Conservation (phyloP, 352 stramenopile genomes). For the Pythium pectinolyticum region DNA sequence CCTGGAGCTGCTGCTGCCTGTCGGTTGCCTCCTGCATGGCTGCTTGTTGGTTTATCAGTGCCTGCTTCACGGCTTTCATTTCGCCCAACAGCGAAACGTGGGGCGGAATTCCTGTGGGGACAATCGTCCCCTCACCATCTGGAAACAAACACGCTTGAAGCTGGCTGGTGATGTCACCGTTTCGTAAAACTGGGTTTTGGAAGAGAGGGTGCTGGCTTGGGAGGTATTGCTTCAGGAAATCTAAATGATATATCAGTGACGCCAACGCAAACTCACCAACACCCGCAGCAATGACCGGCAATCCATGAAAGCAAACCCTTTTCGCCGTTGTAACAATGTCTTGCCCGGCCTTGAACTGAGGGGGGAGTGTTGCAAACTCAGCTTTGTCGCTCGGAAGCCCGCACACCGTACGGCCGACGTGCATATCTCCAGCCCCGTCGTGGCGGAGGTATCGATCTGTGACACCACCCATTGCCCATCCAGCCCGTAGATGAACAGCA, state of each 20-base stretch:
- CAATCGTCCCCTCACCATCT: neutral
- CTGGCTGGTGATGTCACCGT: neutral
- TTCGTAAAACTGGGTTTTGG: neutral
- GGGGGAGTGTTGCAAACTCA: slow-evolving; percentile 23
- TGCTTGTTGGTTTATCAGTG: neutral
- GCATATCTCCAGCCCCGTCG: slow-evolving; percentile 27
- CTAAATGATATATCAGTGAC: neutral
- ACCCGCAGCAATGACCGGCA: neutral
- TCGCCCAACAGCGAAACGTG: neutral
- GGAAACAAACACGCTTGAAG: neutral
- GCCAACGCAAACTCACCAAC: neutral
- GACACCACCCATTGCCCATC: slow-evolving; percentile 24
- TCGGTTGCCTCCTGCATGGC: neutral
- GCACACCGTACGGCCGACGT: slow-evolving; percentile 27
- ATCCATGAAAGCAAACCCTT: neutral
- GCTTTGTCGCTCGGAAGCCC: slow-evolving; percentile 22
- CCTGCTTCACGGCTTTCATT: neutral
- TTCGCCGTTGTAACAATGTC: neutral
- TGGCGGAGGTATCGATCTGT: slow-evolving; percentile 30
- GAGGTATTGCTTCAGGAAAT: neutral
- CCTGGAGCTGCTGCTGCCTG: neutral
- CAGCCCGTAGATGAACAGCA: slow-evolving; percentile 25
- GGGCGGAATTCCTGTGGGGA: neutral
- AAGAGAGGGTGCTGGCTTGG: neutral
- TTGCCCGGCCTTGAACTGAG: neutral